phyloP scores from a whole-genome alignment of 495 filamentous ascomycete species.

The Baudoinia panamericana region DNA sequence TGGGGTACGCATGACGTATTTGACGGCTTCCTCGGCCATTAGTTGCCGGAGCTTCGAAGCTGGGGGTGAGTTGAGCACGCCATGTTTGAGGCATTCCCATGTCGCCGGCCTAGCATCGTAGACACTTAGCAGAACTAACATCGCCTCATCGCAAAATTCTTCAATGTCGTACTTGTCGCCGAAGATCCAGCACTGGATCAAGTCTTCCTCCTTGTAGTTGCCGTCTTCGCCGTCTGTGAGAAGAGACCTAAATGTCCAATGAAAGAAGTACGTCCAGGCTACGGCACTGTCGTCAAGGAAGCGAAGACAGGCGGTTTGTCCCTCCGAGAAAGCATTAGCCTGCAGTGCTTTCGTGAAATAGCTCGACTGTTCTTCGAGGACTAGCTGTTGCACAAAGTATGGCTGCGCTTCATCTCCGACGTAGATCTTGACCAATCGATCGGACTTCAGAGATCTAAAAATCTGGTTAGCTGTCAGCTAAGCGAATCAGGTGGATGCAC shows the following conservation, averaged over 20 bases:
- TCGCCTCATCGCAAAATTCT: neutral
- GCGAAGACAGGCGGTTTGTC: neutral
- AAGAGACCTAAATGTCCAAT: neutral
- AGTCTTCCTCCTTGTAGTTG: neutral
- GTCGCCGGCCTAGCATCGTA: no score
- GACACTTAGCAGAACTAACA: no score
- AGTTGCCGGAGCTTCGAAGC: no score
- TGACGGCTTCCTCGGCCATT: neutral
- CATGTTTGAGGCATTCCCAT: neutral
- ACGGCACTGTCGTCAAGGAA: neutral
- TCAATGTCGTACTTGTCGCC: conserved; percentile 1
- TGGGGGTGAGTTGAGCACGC: neutral
- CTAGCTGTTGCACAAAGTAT: neutral
- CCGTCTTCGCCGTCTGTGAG: no score
- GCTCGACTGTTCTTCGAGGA: neutral
- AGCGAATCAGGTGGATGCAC: no score
- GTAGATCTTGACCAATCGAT: neutral
- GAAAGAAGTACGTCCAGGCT: neutral
- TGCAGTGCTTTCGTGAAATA: neutral
- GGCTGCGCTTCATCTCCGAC: neutral
- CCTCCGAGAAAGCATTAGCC: neutral
- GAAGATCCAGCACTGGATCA: neutral
- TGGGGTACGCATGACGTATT: neutral
- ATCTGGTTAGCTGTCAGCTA: no score
- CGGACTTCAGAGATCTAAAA: neutral